Percentiles rank a stretch among this genome's conserved stretches.
Conservation (phyloP, 352 stramenopile species). For the Pythium sukuiense region DNA sequence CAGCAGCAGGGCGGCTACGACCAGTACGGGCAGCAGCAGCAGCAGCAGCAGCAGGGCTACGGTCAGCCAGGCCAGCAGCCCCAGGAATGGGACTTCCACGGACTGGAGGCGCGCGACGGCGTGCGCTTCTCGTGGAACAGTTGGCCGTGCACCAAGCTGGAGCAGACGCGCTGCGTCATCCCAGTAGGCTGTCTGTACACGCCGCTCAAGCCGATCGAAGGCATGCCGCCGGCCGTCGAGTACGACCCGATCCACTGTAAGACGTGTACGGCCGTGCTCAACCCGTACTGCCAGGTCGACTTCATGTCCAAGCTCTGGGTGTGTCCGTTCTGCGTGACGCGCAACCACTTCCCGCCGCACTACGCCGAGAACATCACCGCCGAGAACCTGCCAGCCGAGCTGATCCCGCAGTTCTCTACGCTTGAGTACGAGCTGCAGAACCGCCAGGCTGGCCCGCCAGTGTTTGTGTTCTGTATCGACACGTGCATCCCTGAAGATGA, state of each 20-base stretch:
- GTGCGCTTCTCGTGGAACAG: slow-evolving; percentile 98
- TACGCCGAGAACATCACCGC: slow-evolving; percentile 97
- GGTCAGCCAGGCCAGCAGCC: slow-evolving; percentile 64
- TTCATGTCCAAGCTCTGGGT: slow-evolving; percentile 99
- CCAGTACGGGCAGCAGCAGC: slow-evolving; percentile 39
- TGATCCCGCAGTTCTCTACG: slow-evolving; percentile 99
- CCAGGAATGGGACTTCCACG: slow-evolving; percentile 87
- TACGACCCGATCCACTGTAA: slow-evolving; percentile 99
- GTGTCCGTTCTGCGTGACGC: slow-evolving; percentile 98
- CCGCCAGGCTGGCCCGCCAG: slow-evolving; percentile 91
- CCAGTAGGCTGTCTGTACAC: slow-evolving; percentile 94
- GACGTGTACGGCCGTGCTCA: slow-evolving; percentile 96
- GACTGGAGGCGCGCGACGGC: slow-evolving; percentile 88
- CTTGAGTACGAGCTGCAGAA: slow-evolving; percentile 98
- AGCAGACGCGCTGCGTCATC: slow-evolving; percentile 98
- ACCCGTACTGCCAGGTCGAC: slow-evolving; percentile 99
- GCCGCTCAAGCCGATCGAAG: slow-evolving; percentile 97
- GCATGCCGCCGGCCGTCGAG: slow-evolving; percentile 90
- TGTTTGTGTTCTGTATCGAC: slow-evolving; percentile 99
- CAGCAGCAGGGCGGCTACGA: slow-evolving; percentile 41
- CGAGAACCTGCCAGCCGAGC: slow-evolving; percentile 97
- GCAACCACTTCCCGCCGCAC: slow-evolving; percentile 98
- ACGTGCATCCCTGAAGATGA: slow-evolving; percentile 97
- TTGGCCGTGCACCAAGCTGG: slow-evolving; percentile 97
- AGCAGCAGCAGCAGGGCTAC: slow-evolving; percentile 41